Conservation (phyloP, 83 land plant genomes). For the Picea engelmannii region DNA sequence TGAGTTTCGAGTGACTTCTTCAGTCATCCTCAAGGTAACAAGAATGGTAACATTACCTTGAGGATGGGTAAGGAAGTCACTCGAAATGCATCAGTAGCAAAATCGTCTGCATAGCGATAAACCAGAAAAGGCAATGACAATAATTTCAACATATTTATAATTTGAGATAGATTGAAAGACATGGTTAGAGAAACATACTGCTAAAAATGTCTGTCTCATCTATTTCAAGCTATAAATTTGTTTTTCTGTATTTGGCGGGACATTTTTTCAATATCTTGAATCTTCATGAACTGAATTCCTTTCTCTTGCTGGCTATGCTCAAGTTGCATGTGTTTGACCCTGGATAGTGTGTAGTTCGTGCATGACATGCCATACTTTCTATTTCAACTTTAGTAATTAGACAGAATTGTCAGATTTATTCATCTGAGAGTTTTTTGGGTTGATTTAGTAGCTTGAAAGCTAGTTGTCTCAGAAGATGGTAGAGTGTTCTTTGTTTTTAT, state of each 20-base stretch:
- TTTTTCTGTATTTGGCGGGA: neutral
- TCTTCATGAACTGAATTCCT: neutral
- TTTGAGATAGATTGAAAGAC: neutral
- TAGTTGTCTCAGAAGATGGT: neutral
- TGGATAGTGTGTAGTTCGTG: neutral
- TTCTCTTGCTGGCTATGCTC: neutral
- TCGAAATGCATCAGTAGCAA: too few species aligned
- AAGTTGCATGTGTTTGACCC: neutral
- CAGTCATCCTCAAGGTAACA: too few species aligned
- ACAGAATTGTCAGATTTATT: neutral
- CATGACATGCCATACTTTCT: neutral
- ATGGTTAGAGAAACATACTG: neutral
- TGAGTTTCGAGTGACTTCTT: too few species aligned
- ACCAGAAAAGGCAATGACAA: too few species aligned
- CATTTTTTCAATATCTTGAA: neutral
- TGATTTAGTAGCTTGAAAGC: neutral
- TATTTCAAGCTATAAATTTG: neutral
- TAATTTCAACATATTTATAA: too few species aligned
- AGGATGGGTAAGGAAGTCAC: too few species aligned
- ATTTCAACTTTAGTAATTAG: neutral
- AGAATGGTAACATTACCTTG: too few species aligned
- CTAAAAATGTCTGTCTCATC: neutral
- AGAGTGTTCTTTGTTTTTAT: neutral
- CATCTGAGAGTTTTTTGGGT: neutral
- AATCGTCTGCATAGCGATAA: too few species aligned